These are phyloP conservation scores for Daldinia sp. DNA, from an alignment of 2,329 filamentous ascomycete species.

Conservation along the genomic window DNA sequence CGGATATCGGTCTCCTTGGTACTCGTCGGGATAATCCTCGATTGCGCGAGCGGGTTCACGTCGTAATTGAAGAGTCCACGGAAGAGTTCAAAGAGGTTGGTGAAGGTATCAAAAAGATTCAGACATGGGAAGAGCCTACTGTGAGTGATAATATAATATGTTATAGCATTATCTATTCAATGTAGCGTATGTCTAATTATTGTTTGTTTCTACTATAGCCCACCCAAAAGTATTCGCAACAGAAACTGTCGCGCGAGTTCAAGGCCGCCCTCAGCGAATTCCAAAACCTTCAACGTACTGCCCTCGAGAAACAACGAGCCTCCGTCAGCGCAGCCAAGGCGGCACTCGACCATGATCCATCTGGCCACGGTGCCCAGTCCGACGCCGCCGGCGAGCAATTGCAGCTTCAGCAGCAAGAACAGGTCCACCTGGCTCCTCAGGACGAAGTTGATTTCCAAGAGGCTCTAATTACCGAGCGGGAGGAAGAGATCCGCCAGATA, in stretches of 20 bases:
- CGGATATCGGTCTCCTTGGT: conserved; percentile 86
- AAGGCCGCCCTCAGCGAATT: conserved; percentile 90
- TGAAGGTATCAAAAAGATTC: conserved; percentile 92
- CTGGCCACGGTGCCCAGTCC: conserved; percentile 44
- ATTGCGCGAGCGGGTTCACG: conserved; percentile 89
- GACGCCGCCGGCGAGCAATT: conserved; percentile 56
- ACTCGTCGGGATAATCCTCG: conserved; percentile 92
- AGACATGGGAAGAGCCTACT: conserved; percentile 86
- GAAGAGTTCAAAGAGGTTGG: conserved; percentile 90
- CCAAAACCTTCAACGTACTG: conserved; percentile 88
- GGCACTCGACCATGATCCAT: conserved; percentile 72
- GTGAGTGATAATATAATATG: conserved; percentile 60
- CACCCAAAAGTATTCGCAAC: conserved; percentile 95
- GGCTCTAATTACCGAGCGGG: conserved; percentile 92
- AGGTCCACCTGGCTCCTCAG: conserved; percentile 85
- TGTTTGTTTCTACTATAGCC: conserved; percentile 65
- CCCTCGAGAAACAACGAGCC: conserved; percentile 91
- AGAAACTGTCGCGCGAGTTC: conserved; percentile 95
- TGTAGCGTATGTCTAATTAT: conserved; percentile 25
- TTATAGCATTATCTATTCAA: conserved; percentile 8
- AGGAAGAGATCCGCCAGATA: conserved; percentile 96
- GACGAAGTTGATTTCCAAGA: conserved; percentile 99
- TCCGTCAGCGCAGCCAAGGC: conserved; percentile 85
- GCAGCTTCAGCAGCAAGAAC: conserved; percentile 75
- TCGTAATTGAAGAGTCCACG: conserved; percentile 86